These are phyloP conservation scores for Triadica sebifera DNA, from an alignment of 345 rosid genomes.

Conservation along the genomic window DNA sequence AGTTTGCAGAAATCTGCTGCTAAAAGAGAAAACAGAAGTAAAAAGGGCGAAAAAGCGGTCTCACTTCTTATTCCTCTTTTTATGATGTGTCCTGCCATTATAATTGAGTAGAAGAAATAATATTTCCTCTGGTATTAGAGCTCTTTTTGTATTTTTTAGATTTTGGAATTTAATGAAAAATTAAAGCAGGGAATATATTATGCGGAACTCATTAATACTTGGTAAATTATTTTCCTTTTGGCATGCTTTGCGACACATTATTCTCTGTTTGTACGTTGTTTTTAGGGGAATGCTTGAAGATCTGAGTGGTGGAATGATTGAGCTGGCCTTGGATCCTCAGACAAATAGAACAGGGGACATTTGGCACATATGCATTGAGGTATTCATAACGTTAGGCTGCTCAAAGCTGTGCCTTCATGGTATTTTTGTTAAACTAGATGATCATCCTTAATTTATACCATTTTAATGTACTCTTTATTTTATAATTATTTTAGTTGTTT, in stretches of 20 bases:
- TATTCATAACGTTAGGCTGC: constrained; percentile 25
- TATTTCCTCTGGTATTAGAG: neutral
- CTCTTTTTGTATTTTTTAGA: neutral
- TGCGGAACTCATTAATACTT: neutral
- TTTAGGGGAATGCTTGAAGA: constrained; percentile 38
- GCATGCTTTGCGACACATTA: neutral
- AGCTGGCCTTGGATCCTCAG: constrained; percentile 66
- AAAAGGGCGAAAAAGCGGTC: neutral
- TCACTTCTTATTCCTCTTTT: no score
- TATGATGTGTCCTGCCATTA: no score
- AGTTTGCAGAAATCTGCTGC: no score
- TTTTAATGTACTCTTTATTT: neutral
- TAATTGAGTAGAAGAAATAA: no score
- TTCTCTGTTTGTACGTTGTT: neutral
- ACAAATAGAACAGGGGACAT: constrained; percentile 79
- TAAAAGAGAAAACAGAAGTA: neutral
- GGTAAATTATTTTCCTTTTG: neutral
- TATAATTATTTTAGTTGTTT: neutral
- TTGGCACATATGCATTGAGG: constrained; percentile 89
- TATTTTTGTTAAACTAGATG: neutral
- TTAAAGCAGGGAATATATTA: no score
- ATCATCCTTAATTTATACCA: constrained; percentile 1
- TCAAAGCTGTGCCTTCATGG: neutral
- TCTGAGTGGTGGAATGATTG: constrained; percentile 48
- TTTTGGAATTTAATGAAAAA: neutral